Evolutionary conservation across 768 basidiomycete species (phyloP), one percentile per base, ranked within the genome.

Genomic region (Lactarius pseudohatsudake): DNA sequence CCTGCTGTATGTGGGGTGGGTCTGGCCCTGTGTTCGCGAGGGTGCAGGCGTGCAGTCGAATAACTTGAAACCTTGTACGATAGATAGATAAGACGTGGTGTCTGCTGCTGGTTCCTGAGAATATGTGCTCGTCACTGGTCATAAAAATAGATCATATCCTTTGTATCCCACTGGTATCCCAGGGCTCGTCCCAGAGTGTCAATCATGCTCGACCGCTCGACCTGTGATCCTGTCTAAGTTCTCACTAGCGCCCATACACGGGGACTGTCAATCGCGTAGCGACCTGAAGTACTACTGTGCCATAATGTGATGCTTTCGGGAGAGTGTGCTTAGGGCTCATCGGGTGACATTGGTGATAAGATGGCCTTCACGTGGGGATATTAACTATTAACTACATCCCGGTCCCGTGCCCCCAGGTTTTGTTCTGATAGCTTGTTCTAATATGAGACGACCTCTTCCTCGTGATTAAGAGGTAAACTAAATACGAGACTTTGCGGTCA

Each of bases 211-310:
- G 18, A 58, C 36, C 9, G 28, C 38, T 30, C 56, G 18, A 58
- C 36, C 9, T 13, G 26, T 11, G 50, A 53, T 28, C 9, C 13
- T 16, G 20, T 40, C 54, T 8, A 36, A 26, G 6, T 15, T 47
- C 43, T 32, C 13, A 50, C 50, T 26, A 50, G 54, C 59, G 13
- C 47, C 32, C 41, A 65, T 61, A 61, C 2, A 28, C 22, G 64
- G 50, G 16, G 50, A 26, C 16, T 57, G 41, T 40, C 43, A 55
- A 53, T 7, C 50, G 26, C 50, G 6, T 20, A n/a, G n/a, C 9
- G 28, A 22, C 30, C 9, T 41, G 28, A 45, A 16, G 30, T 22
- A 32, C 59, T 26, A 22, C 50, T 7, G 50, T 53, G 22, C 13
- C 50, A 22, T 22, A 43, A 50, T 28, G 9, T 34, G 47, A 16